Evolutionary conservation across 352 stramenopile genomes (phyloP).

Genomic region (Phytophthora brassicae): DNA sequence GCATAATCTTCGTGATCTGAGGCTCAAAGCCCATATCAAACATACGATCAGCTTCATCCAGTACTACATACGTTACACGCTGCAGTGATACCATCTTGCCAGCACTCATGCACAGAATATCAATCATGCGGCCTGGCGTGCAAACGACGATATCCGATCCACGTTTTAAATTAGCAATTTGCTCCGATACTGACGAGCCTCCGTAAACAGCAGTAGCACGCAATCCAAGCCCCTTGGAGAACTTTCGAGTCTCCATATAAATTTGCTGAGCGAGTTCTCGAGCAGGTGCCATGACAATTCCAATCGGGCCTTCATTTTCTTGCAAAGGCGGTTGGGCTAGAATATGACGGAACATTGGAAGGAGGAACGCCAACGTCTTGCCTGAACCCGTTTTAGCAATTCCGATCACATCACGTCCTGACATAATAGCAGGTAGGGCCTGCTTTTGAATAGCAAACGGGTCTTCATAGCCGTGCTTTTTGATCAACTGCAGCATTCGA

Average conservation of each 20-base stretch:
- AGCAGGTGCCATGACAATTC: slow-evolving; percentile 97
- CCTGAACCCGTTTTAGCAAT: slow-evolving; percentile 98
- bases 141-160: slow-evolving; percentile 98
- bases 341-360: slow-evolving; percentile 97
- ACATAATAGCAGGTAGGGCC: slow-evolving; percentile 98
- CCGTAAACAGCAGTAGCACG: slow-evolving; percentile 96
- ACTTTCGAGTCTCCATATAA: slow-evolving; percentile 94
- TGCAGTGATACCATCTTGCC: slow-evolving; percentile 95
- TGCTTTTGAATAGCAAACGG: slow-evolving; percentile 98
- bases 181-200: slow-evolving; percentile 93
- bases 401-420: slow-evolving; percentile 98
- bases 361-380: slow-evolving; percentile 90
- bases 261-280: slow-evolving; percentile 99
- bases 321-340: slow-evolving; percentile 88
- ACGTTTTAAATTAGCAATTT: slow-evolving; percentile 99
- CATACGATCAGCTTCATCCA: slow-evolving; percentile 99
- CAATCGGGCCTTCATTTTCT: slow-evolving; percentile 97
- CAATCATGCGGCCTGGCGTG: slow-evolving; percentile 98
- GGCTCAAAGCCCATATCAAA: slow-evolving; percentile 99
- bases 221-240: slow-evolving; percentile 92
- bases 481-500: slow-evolving; percentile 93
- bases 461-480: slow-evolving; percentile 91
- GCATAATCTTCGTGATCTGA: slow-evolving; percentile 97
- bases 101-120: slow-evolving; percentile 99
- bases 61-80: slow-evolving; percentile 97